Evolutionary conservation across 257 asterid species (phyloP).

Genomic region (Gentiana straminea): DNA sequence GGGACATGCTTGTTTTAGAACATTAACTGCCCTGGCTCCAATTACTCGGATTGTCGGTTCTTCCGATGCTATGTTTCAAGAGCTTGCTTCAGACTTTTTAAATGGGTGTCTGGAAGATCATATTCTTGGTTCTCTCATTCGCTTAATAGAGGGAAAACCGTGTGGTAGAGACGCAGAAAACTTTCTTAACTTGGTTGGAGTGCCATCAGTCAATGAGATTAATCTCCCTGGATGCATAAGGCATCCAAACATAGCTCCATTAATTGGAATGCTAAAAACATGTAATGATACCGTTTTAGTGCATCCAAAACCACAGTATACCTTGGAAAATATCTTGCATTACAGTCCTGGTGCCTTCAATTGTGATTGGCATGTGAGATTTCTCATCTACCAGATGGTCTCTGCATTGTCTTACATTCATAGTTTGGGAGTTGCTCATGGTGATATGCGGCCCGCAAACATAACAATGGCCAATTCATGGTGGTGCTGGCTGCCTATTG

Average conservation of each 20-base stretch:
- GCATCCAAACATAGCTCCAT: conserved; percentile 80
- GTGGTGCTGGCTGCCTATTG: conserved; percentile 80
- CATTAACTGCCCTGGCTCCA: conserved; percentile 74
- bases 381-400: conserved; percentile 66
- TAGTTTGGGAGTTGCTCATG: conserved; percentile 69
- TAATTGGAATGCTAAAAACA: conserved; percentile 68
- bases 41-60: conserved; percentile 41
- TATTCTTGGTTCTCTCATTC: conserved; percentile 46
- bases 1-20: conserved; percentile 70
- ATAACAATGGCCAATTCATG: conserved; percentile 54
- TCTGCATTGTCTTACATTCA: conserved; percentile 83
- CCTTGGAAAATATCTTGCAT: conserved; percentile 61
- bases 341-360: conserved; percentile 63
- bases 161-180: conserved; percentile 42
- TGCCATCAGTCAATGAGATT: conserved; percentile 54
- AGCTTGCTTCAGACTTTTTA: conserved; percentile 43
- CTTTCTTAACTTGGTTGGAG: conserved; percentile 67
- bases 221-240: conserved; percentile 84
- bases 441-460: conserved; percentile 58
- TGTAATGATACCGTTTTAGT: conserved; percentile 33
- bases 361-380: conserved; percentile 64
- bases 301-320: conserved; percentile 59
- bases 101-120: conserved; percentile 69
- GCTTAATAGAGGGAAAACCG: conserved; percentile 60
- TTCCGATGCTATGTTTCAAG: conserved; percentile 47